Conservation (phyloP, 202 grass and related monocot species). For the Setaria viridis region DNA sequence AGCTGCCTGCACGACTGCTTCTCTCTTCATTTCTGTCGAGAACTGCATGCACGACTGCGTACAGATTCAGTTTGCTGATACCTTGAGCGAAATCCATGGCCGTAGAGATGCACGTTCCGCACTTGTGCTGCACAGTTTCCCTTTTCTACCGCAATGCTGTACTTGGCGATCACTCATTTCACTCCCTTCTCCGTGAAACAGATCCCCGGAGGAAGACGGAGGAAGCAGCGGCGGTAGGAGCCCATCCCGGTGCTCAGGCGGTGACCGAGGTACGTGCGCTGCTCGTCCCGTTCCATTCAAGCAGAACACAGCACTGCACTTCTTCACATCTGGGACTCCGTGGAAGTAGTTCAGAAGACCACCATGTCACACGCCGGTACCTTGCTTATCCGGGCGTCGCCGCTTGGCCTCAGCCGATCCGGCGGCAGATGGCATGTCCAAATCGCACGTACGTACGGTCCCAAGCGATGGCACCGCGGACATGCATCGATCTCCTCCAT, state of each 20-base stretch:
- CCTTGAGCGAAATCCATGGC: background rate
- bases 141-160: background rate
- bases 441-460: constrained; percentile 16
- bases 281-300: background rate
- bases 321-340: background rate
- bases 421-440: background rate
- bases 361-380: background rate
- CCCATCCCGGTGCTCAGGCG: constrained; percentile 20
- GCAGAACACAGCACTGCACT: background rate
- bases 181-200: constrained; percentile 32
- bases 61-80: background rate
- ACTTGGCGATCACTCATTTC: constrained; percentile 1
- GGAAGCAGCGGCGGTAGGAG: background rate
- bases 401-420: background rate
- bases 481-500: background rate
- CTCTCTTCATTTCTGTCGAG: background rate
- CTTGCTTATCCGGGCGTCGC: background rate
- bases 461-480: background rate
- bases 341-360: background rate
- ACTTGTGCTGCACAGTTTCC: background rate
- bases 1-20: background rate
- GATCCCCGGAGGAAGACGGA: constrained; percentile 29
- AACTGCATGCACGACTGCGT: background rate
- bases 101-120: background rate
- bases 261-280: constrained; percentile 17